Evolutionary conservation across 441 rosid species (phyloP), one percentile per base, ranked within the genome.

Genomic region (Adansonia madagascariensis): DNA sequence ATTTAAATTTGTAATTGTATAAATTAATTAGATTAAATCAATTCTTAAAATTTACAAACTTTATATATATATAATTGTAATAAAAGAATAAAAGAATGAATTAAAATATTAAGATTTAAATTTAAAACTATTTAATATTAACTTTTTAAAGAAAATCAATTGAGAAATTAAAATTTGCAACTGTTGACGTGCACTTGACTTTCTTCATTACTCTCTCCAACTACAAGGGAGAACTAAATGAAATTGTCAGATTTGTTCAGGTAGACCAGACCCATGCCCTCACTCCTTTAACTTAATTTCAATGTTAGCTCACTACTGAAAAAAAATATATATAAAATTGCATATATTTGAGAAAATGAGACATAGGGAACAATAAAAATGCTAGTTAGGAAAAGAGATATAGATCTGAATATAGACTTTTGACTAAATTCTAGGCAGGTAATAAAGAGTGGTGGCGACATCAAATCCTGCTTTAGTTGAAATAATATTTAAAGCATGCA

Each of bases 171-270:
- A 31, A 31, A 31, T 31, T 31, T 31, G 20, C 66, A 11, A 5
- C 53, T n/a, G 27, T 57, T 12, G 14, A 15, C 7, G 43, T 44
- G 17, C 27, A 14, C 7, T 61, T 24, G 27, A 14, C 12, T 62
- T 62, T 31, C 39, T 3, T 17, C 50, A 3, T 3, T 3, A 43
- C 4, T 31, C 53, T 17, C 53, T 66, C 70, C 24, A 41, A 17
- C 52, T 52, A 50, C 74, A 22, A 15, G 46, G 52, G 60, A 71
- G 74, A 71, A 71, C 8, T 71, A 71, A 71, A 71, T 71, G 74
- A 60, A 71, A 43, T 2, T 71, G 73, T 47, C 73, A 46, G 73
- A 10, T 9, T 7, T 14, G 17, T 8, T 43, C 50, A 43, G 71
- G 14, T 9, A 43, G 12, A 66, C 27, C 49, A 31, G 35, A 31